Percentiles rank a stretch among this genome's conserved stretches.
These are phyloP conservation scores for Pezicula carpinea DNA, from an alignment of 2,329 filamentous ascomycete genomes.

Conservation along the genomic window DNA sequence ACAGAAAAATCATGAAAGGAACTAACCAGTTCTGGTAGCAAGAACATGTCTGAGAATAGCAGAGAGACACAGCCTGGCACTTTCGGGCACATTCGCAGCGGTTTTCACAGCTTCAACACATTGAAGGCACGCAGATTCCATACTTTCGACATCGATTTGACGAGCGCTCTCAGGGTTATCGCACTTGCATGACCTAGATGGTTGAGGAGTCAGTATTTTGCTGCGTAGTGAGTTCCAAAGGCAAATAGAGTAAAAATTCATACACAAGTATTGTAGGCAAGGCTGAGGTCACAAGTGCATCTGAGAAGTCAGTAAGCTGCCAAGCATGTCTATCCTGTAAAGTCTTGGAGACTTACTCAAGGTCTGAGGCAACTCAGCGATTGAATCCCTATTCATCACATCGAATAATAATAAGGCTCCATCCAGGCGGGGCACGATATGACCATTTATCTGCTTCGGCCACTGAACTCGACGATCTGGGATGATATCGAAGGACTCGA, in stretches of 20 bases:
- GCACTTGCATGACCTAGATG: slow-evolving; percentile 68
- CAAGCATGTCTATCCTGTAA: slow-evolving; percentile 6
- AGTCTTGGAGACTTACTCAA: slow-evolving; percentile 59
- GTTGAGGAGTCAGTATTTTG: too few relatives aligned
- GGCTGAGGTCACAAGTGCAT: slow-evolving; percentile 65
- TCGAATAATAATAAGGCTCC: slow-evolving; percentile 85
- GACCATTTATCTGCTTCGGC: slow-evolving; percentile 65
- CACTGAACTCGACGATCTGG: slow-evolving; percentile 56
- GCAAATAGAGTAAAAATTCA: too few relatives aligned
- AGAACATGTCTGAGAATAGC: slow-evolving; percentile 71
- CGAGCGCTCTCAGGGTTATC: slow-evolving; percentile 68
- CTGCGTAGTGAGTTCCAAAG: too few relatives aligned
- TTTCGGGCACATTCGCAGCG: slow-evolving; percentile 65
- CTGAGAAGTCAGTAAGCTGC: slow-evolving; percentile 40
- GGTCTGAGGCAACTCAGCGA: slow-evolving; percentile 68
- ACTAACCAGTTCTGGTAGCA: slow-evolving; percentile 63
- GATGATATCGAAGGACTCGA: slow-evolving; percentile 59
- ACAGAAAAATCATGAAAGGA: neutral
- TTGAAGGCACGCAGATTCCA: slow-evolving; percentile 64
- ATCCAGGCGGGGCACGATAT: slow-evolving; percentile 70
- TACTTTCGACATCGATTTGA: slow-evolving; percentile 63
- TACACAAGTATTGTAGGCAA: slow-evolving; percentile 72
- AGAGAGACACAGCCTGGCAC: slow-evolving; percentile 70
- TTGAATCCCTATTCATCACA: slow-evolving; percentile 71
- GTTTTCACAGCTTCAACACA: slow-evolving; percentile 71